Base-by-base conservation (phyloP, 257 asterid species). In the Solanum infundibuliforme region DNA sequence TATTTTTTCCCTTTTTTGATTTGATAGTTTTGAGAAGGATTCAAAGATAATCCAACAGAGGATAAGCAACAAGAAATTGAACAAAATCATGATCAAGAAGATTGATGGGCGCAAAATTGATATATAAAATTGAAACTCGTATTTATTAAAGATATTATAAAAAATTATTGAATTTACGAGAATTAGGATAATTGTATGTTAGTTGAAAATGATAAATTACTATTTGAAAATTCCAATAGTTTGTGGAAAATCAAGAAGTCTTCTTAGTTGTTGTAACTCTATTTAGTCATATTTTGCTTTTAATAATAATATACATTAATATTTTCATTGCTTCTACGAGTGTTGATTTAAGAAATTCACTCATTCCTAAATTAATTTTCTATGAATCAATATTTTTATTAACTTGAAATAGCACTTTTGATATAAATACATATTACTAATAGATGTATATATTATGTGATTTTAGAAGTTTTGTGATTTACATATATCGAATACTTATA, bases 1-100 rank as follows among this genome's bases (percentile, higher is more conserved):
- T 71, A 29, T 14, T 31, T 34, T 52, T 32, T 8, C 20, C 16
- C 16, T 5, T n/a, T 32, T 72, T 20, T 73, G 14, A 34, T 27
- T 83, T 52, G 72, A 83, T 93, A 94, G 98, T 90, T 68, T 88
- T 79, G 98, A 94, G 71, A 36, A 83, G 62, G 93, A 85, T 12
- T 87, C 92, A 23, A 89, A 89, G 31, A 93, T 90, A 87, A 90
- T 92, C 88, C 90, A 90, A 68, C 95, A 94, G 89, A 94, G 98
- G 92, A 94, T 95, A 46, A 93, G 95, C 93, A 95, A 94, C 90
- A 92, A 90, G 66, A 96, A 96, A 88, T 69, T 96, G 89, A 91
- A 92, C 87, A 94, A 55, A 55, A 55, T 18, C 4, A 55, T 55
- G 65, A 94, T 58, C 66, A 58, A 21, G 66, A 58, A 58, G 25